Percentiles rank a stretch among this genome's conserved stretches.
Conservation (phyloP, 2,329 filamentous ascomycete genomes). For the Ceratocystiopsis minuta region DNA sequence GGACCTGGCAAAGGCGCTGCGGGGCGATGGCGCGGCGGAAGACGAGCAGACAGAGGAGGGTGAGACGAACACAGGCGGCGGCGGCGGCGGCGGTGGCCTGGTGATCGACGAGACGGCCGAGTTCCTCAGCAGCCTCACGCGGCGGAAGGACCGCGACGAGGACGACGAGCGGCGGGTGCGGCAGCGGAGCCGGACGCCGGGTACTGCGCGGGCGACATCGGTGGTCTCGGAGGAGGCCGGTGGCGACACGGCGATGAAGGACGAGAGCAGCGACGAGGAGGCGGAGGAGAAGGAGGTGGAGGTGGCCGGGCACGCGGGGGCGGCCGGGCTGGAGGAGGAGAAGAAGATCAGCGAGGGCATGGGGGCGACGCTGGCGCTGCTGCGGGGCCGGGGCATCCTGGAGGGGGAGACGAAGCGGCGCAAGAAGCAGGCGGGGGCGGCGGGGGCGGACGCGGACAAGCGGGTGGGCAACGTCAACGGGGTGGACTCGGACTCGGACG, state of each 20-base stretch:
- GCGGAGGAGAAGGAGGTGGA: constrained; percentile 31
- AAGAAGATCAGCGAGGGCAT: constrained; percentile 61
- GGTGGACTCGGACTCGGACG: constrained; percentile 11
- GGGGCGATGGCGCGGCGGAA: constrained; percentile 25
- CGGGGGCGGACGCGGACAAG: no score
- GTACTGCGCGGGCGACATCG: constrained; percentile 10
- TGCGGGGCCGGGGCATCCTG: constrained; percentile 72
- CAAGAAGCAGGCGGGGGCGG: constrained; percentile 19
- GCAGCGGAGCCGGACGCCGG: not conserved
- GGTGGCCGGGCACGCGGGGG: constrained; percentile 21
- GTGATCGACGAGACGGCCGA: constrained; percentile 94
- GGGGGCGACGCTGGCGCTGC: constrained; percentile 63
- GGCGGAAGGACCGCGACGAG: constrained; percentile 38
- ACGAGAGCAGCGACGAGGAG: constrained; percentile 21
- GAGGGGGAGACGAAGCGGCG: constrained; percentile 26
- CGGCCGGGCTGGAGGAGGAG: constrained; percentile 60
- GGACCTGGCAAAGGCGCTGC: constrained; percentile 69
- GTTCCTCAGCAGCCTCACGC: constrained; percentile 74
- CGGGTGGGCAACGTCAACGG: constrained; percentile 8
- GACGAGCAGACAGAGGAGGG: constrained; percentile 17
- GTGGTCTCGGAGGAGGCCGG: constrained; percentile 24
- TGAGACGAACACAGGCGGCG: not conserved
- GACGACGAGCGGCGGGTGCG: constrained; percentile 25
- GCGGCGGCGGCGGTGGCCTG: constrained; percentile 33
- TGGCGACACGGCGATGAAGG: constrained; percentile 21